Base-by-base conservation (phyloP, 78 protist species). In the Chrysochromulina tobinii region DNA sequence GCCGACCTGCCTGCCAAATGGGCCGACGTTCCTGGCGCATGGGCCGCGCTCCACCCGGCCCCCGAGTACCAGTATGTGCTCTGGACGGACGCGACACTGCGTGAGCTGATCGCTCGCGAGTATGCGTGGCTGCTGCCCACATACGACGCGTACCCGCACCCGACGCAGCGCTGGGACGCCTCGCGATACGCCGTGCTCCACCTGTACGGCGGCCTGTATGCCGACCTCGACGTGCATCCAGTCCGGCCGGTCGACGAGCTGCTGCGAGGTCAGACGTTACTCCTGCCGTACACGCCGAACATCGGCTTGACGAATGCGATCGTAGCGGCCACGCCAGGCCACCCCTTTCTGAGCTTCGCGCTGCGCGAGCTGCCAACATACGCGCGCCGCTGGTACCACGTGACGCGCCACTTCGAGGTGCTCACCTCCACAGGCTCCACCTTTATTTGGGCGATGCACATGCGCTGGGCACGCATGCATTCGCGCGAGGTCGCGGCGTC, bases 241-340 rank as follows among this genome's bases (percentile, higher is more conserved):
- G 18, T 5, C 54, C 25, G 61, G 20, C 57, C 38, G 18, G 23
- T 77, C 61, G 85, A 77, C 61, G 11, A 7, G 85, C 25, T 69
- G 54, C 5, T 25, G 25, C 72, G 72, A 18, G 85, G 85, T 9
- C 59, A 77, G 25, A 8, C 55, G 58, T n/a, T 17, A 5, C 58
- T 77, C 61, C 85, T 77, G 23, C 85, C 85, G n/a, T 59, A 2
- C 85, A 77, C 85, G 61, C 85, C 85, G 15, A 77, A 77, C 59
- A 20, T 77, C 23, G 85, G 85, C 55, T 2, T 77, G 25, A 77
- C 85, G 59, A 77, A 77, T 59, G 85, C 85, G 27, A 3, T 77
- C 25, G 53, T 77, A 59, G 85, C 85, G 21, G 18, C n/a, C 27
- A 21, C 53, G 54, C 54, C 64, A 7, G 64, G 23, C 64, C 64